These are phyloP conservation scores for Sugiyamaella paludigena DNA, from an alignment of 1,139 yeast species.

Conservation along the genomic window DNA sequence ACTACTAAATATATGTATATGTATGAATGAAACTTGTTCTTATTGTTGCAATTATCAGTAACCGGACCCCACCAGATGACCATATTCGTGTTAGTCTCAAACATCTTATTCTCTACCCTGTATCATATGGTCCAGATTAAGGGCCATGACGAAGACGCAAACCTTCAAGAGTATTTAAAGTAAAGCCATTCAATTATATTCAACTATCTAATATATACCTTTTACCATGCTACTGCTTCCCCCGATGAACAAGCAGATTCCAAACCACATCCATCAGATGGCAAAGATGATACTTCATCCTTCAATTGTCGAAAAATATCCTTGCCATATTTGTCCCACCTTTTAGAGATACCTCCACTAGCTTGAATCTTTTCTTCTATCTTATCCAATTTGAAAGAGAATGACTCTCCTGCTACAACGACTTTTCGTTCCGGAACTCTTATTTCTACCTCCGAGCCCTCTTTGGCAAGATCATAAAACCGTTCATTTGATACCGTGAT, in stretches of 20 bases:
- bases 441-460: constrained; percentile 13
- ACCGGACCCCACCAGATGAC: too few species aligned
- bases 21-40: too few species aligned
- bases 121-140: too few species aligned
- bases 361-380: constrained; percentile 18
- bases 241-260: not conserved
- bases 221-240: constrained; percentile 5
- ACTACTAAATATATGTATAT: not conserved
- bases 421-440: constrained; percentile 15
- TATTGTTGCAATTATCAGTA: too few species aligned
- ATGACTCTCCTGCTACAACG: constrained; percentile 12
- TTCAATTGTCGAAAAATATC: constrained; percentile 17
- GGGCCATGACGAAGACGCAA: too few species aligned
- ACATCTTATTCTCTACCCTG: too few species aligned
- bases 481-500: constrained; percentile 15
- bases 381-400: constrained; percentile 17
- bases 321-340: constrained; percentile 19
- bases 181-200: too few species aligned
- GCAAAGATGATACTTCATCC: constrained; percentile 6
- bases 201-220: not conserved
- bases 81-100: too few species aligned
- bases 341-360: constrained; percentile 18
- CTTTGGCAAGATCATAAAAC: constrained; percentile 17
- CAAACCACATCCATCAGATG: constrained; percentile 1
- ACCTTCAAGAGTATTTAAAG: not conserved